A percentile compares a stretch with the other conserved stretches of the same genome.
phyloP scores from a whole-genome alignment of 192 early-diverging fungal species.

The Bifiguratus adelaidae region DNA sequence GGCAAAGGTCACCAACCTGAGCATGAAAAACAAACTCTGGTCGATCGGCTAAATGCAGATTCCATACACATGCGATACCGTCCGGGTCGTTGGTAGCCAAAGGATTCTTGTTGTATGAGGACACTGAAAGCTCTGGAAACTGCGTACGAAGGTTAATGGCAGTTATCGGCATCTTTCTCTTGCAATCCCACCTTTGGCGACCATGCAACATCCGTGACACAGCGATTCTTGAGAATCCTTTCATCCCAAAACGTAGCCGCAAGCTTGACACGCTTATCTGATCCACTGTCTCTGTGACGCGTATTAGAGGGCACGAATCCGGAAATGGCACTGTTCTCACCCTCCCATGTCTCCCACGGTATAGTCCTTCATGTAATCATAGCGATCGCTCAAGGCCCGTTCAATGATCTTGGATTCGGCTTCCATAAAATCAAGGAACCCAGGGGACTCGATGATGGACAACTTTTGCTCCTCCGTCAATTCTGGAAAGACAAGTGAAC shows the following conservation, averaged over 20 bases:
- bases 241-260: slow-evolving; percentile 72
- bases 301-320: neutral
- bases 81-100: slow-evolving; percentile 81
- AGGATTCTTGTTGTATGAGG: slow-evolving; percentile 89
- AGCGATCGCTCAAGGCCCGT: slow-evolving; percentile 75
- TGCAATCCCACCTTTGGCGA: slow-evolving; percentile 53
- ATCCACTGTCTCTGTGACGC: slow-evolving; percentile 40
- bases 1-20: slow-evolving; percentile 37
- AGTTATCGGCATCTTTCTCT: neutral
- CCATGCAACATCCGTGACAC: slow-evolving; percentile 92
- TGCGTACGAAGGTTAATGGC: slow-evolving; percentile 7
- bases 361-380: slow-evolving; percentile 95
- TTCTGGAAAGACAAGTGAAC: slow-evolving; percentile 25
- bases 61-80: slow-evolving; percentile 95
- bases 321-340: slow-evolving; percentile 16
- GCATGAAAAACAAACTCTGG: slow-evolving; percentile 95
- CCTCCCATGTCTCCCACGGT: slow-evolving; percentile 47
- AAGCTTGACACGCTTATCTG: slow-evolving; percentile 60
- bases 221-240: slow-evolving; percentile 71
- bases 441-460: slow-evolving; percentile 58
- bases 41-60: slow-evolving; percentile 70
- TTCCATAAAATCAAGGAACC: slow-evolving; percentile 84
- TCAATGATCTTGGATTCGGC: slow-evolving; percentile 80
- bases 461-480: slow-evolving; percentile 80
- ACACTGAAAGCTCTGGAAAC: slow-evolving; percentile 82